These are phyloP conservation scores for Penicillium sp. DNA, from an alignment of 2,329 filamentous ascomycete species.

Conservation along the genomic window DNA sequence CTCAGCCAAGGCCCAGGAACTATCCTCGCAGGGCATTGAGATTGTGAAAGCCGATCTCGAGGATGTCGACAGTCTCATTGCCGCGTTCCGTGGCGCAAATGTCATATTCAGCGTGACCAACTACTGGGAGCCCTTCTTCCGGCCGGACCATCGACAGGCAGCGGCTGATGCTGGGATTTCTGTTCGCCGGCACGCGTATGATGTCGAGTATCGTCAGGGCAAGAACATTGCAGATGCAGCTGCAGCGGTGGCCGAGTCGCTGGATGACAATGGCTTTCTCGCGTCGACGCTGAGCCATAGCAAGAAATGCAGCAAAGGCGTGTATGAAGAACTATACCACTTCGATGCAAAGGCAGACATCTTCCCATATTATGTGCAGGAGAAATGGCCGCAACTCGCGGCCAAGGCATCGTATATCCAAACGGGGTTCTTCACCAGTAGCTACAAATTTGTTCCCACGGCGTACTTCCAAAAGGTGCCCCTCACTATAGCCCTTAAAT, in stretches of 20 bases:
- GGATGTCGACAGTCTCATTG: constrained; percentile 41
- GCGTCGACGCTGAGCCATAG: constrained; percentile 52
- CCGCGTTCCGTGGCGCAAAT: constrained; percentile 44
- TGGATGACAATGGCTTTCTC: constrained; percentile 49
- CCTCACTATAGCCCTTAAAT: neutral
- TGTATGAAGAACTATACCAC: constrained; percentile 46
- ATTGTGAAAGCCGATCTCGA: constrained; percentile 52
- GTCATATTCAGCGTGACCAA: constrained; percentile 52
- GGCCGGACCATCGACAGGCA: constrained; percentile 39
- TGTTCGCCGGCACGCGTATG: constrained; percentile 30
- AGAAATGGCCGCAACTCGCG: constrained; percentile 42
- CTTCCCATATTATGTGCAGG: constrained; percentile 45
- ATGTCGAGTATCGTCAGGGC: constrained; percentile 21
- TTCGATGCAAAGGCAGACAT: constrained; percentile 51
- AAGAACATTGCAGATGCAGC: constrained; percentile 27
- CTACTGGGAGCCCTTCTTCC: constrained; percentile 49
- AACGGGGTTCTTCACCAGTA: constrained; percentile 49
- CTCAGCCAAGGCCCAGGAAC: constrained; percentile 42
- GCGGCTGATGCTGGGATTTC: constrained; percentile 39
- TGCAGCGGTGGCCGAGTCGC: constrained; percentile 35
- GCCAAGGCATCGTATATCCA: constrained; percentile 50
- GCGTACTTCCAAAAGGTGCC: constrained; percentile 47
- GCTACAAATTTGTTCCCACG: constrained; percentile 45
- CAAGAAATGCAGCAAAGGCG: constrained; percentile 44
- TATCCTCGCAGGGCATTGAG: constrained; percentile 47